A percentile compares a stretch with the other conserved stretches of the same genome.
These are phyloP conservation scores for Penicillium sp. DNA, from an alignment of 2,329 filamentous ascomycete genomes.

Conservation along the genomic window DNA sequence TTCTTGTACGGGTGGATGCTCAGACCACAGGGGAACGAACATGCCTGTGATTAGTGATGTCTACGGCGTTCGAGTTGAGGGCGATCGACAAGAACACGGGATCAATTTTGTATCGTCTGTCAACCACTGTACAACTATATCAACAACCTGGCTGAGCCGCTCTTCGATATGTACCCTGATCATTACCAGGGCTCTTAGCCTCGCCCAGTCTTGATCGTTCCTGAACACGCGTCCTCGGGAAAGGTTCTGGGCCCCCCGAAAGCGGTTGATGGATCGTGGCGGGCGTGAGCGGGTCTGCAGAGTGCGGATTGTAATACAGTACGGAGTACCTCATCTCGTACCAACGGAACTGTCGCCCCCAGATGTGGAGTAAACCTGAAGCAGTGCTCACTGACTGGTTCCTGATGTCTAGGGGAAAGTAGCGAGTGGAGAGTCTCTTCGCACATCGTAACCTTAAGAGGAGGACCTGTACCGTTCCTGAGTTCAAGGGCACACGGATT, in stretches of 20 bases:
- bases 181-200: neutral
- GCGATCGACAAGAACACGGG: neutral
- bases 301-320: slow-evolving; percentile 2
- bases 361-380: slow-evolving; percentile 16
- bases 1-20: neutral
- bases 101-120: neutral
- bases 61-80: neutral
- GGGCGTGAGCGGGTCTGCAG: slow-evolving; percentile 21
- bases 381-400: neutral
- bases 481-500: neutral
- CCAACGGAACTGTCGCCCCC: slow-evolving; percentile 23
- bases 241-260: slow-evolving; percentile 16
- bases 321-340: slow-evolving; percentile 13
- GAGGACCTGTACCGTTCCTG: slow-evolving; percentile 1
- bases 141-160: neutral
- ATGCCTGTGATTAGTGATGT: slow-evolving; percentile 6
- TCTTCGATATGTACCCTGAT: neutral
- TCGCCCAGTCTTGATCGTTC: neutral
- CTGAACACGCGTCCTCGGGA: slow-evolving; percentile 12
- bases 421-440: neutral
- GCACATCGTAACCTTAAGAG: slow-evolving; percentile 10
- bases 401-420: neutral
- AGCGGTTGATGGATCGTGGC: slow-evolving; percentile 26
- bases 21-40: neutral
- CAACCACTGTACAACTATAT: neutral